Evolutionary conservation across 768 basidiomycete genomes (phyloP), one percentile per base, ranked within the genome.

Genomic region (Butyriboletus loyo): DNA sequence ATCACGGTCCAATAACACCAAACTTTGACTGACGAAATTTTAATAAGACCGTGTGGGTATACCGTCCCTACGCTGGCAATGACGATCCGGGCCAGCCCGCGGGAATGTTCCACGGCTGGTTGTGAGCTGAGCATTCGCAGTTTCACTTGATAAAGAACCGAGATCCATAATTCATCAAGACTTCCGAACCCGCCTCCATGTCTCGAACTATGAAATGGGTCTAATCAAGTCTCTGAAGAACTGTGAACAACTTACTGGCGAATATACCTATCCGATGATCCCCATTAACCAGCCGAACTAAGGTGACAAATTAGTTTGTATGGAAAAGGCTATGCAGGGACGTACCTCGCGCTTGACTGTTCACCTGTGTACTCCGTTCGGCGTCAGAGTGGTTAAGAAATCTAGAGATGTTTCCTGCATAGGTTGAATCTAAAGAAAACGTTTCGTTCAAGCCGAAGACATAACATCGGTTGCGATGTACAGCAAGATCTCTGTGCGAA

Each of bases 231-330:
- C 32, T 11, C 27, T 21, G 10, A 25, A n/a, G 7, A 14, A 15
- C 10, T 19, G 24, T 2, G 25, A 46, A 28, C 11, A 35, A 59
- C 62, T 52, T 36, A 65, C 64, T 19, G 10, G 52, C 49, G n/a
- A 54, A 83, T 4, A 90, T 71, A 3, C 80, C 85, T 48, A 89
- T 84, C 15, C 86, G 77, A 46, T 85, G 82, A 50, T 87, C 82
- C 3, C 84, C 85, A 52, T 85, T 81, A 4, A 89, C 83, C 32
- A 83, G 59, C 14, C 61, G 64, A n/a, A 81, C 86, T 86, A 47
- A 25, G 50, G 28, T 46, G 41, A 39, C 10, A 30, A 19, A 34
- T 57, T 28, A 45, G 25, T 52, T 52, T 31, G 30, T 31, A 45
- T 44, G 10, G 22, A 31, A 32, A 21, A 25, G 27, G 19, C 17